Percentiles rank a stretch among this genome's conserved stretches.
Evolutionary conservation across 2,329 filamentous ascomycete species (phyloP).

Genomic region (Diplodia sapinea): DNA sequence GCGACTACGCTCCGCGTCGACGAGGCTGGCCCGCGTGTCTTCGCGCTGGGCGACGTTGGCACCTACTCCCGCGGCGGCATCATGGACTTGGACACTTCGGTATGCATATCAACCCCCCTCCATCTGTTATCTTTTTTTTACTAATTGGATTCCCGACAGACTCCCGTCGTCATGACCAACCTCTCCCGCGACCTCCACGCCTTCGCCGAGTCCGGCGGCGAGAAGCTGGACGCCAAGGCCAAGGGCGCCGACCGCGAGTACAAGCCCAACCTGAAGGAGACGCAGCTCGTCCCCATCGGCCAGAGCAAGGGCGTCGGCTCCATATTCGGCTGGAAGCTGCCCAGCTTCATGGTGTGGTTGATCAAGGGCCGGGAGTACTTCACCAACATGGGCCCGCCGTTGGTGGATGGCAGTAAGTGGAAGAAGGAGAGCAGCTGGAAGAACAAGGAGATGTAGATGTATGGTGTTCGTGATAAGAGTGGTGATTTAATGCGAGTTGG

Average conservation of each 20-base stretch:
- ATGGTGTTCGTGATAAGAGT: not conserved
- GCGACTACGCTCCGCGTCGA: conserved; percentile 40
- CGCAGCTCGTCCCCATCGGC: conserved; percentile 39
- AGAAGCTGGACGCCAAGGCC: conserved; percentile 26
- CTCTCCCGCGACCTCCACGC: conserved; percentile 55
- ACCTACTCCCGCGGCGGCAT: conserved; percentile 40
- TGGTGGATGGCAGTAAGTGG: conserved; percentile 42
- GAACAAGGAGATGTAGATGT: conserved; percentile 32
- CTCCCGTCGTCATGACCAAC: conserved; percentile 52
- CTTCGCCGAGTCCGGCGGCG: conserved; percentile 31
- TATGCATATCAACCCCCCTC: not conserved
- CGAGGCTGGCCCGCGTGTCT: conserved; percentile 37
- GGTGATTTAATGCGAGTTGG: not conserved
- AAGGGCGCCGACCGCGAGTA: conserved; percentile 35
- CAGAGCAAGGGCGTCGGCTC: conserved; percentile 38
- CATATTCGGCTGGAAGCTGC: conserved; percentile 43
- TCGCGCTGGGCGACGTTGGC: conserved; percentile 46
- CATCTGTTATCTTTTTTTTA: not conserved
- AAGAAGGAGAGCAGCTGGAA: conserved; percentile 47
- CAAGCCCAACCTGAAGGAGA: conserved; percentile 37
- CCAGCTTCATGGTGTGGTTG: conserved; percentile 43
- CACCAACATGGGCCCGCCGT: conserved; percentile 38
- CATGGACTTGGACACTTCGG: conserved; percentile 42
- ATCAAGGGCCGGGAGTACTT: conserved; percentile 48
- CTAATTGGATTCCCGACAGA: not conserved